Conservation (phyloP, 192 early-diverging fungal genomes). For the Coemansia sp. region DNA sequence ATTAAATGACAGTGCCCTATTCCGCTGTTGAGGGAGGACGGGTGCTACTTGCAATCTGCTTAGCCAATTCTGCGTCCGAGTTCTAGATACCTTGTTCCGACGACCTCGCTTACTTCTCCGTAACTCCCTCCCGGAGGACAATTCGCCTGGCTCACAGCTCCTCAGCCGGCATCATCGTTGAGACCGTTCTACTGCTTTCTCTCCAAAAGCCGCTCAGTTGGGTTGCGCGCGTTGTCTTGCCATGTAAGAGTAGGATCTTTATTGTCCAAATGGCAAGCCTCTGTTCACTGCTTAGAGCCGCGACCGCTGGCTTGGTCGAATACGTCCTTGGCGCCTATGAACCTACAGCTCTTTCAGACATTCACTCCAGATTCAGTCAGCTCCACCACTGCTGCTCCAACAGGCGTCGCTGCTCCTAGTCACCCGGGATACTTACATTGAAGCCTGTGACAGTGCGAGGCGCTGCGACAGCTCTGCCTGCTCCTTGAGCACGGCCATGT, state of each 20-base stretch:
- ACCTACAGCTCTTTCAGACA: too few species aligned
- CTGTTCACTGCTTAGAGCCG: background rate
- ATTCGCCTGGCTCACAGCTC: background rate
- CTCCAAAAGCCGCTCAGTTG: background rate
- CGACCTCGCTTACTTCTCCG: background rate
- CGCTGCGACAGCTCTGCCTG: constrained; percentile 46
- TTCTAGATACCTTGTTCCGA: background rate
- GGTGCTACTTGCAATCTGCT: background rate
- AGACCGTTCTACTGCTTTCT: constrained; percentile 3
- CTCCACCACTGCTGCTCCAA: background rate
- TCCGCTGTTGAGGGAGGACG: background rate
- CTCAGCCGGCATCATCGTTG: background rate
- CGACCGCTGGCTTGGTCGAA: background rate
- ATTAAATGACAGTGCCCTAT: background rate
- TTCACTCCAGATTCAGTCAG: background rate
- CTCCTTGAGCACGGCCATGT: constrained; percentile 23
- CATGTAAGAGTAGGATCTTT: background rate
- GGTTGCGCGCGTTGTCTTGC: background rate
- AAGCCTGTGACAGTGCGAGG: constrained; percentile 34
- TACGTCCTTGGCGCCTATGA: constrained; percentile 47
- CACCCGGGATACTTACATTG: constrained; percentile 26
- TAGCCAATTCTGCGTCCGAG: too few species aligned
- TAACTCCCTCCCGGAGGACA: background rate
- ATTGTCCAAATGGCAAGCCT: background rate
- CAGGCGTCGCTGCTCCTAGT: background rate